Percentiles rank a stretch among this genome's conserved stretches.
Evolutionary conservation across 2,329 filamentous ascomycete genomes (phyloP).

Genomic region (Gliomastix tumulicola): DNA sequence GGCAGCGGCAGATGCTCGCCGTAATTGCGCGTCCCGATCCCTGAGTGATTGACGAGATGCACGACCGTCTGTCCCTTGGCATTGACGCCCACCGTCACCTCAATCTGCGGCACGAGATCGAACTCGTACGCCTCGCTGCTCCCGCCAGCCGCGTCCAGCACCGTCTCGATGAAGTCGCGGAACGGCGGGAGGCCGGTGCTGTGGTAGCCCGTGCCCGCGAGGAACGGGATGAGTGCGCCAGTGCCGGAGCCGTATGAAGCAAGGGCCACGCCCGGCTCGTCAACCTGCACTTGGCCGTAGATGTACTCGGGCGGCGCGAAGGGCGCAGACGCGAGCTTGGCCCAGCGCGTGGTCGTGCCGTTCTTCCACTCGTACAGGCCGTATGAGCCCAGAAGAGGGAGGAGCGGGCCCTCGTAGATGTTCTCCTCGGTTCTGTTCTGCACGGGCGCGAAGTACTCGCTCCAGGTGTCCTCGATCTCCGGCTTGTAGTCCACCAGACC

Average conservation of each 20-base stretch:
- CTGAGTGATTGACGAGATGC: conserved; percentile 8
- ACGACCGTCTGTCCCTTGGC: conserved; percentile 3
- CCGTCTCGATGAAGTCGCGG: conserved; percentile 3
- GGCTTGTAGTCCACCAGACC: neutral
- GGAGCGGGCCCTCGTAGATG: conserved; percentile 6
- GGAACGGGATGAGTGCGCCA: conserved; percentile 5
- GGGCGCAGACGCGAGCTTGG: conserved; percentile 5
- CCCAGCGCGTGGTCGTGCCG: conserved; percentile 1
- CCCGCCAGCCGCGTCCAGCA: conserved; percentile 2
- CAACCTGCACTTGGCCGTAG: conserved; percentile 7
- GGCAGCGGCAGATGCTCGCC: conserved; percentile 5
- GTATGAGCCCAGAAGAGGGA: conserved; percentile 7
- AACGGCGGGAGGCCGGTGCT: conserved; percentile 5
- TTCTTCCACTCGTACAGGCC: conserved; percentile 7
- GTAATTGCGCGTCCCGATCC: conserved; percentile 6
- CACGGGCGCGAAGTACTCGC: conserved; percentile 7
- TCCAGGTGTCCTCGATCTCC: conserved; percentile 5
- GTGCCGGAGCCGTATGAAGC: conserved; percentile 2
- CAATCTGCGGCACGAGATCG: conserved; percentile 5
- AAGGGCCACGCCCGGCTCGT: conserved; percentile 6
- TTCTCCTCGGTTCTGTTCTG: conserved; percentile 5
- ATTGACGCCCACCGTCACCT: conserved; percentile 5
- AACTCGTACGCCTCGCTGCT: conserved; percentile 3
- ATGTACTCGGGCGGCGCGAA: conserved; percentile 8
- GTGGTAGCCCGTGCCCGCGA: conserved; percentile 6